Evolutionary conservation across 2,329 filamentous ascomycete species (phyloP), one percentile per base, ranked within the genome.

Genomic region (Calonectria hongkongensis): DNA sequence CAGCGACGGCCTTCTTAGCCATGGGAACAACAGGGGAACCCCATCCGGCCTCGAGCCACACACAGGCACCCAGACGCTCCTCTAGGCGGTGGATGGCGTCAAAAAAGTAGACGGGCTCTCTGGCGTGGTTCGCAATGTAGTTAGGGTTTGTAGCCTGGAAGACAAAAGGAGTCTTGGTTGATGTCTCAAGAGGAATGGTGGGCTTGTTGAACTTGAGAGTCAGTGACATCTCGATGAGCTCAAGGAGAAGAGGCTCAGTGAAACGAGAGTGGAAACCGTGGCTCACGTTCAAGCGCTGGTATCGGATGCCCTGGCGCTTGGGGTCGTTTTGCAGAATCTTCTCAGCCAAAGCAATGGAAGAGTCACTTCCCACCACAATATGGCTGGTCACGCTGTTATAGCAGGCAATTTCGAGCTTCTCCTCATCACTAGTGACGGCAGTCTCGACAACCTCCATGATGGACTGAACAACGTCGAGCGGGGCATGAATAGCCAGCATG

Each of bases 401-500:
- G 60, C 75, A 77, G 27, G 75, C 75, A 50, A 75, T 72, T 45
- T 77, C 75, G 2, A 77, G 63, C 6, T n/a, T 56, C 2, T 71
- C 68, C 36, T 73, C 68, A 3, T 70, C 43, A 5, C 33, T 30
- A n/a, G 27, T 60, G 12, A 54, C 50, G 5, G 62, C 25, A 7
- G 56, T 50, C 16, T 72, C 43, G 12, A 73, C 67, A 21, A 69
- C 66, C 5, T 69, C 62, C 43, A 75, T 63, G 18, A 72, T 68
- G 21, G 68, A 63, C 4, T 69, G 36, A 2, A 76, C 71, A 8
- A 66, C 69, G 10, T 74, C 68, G 3, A 48, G 25, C 13, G 41
- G 45, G 4, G 73, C 75, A n/a, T 81, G 72, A 4, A 83, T 63
- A 1, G 81, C 79, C 28, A 85, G n/a, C 84, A 86, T 86, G 8